Conservation (phyloP, 805 yeast species). For the Candida alai region DNA sequence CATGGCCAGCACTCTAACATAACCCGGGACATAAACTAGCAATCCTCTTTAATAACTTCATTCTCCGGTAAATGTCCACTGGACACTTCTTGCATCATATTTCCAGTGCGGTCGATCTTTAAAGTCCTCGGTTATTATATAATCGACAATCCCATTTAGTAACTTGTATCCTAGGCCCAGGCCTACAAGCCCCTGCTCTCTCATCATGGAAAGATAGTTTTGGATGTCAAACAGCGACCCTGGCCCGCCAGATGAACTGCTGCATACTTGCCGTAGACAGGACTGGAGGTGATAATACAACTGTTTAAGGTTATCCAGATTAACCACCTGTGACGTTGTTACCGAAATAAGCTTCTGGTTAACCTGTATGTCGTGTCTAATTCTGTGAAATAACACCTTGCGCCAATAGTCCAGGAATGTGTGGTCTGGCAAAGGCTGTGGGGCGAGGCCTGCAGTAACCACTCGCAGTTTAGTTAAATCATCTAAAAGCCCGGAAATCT, state of each 20-base stretch:
- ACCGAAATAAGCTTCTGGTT: conserved; percentile 20
- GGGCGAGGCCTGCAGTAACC: conserved; percentile 7
- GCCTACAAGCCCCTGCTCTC: conserved; percentile 10
- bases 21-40: too few species aligned
- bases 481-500: conserved; percentile 16
- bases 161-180: conserved; percentile 13
- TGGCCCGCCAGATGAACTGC: not conserved
- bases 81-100: conserved; percentile 15
- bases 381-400: conserved; percentile 20
- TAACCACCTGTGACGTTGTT: conserved; percentile 21
- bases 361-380: conserved; percentile 24
- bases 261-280: conserved; percentile 1
- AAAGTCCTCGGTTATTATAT: conserved; percentile 14
- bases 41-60: too few species aligned
- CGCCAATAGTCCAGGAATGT: conserved; percentile 5
- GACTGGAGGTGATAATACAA: conserved; percentile 12
- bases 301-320: conserved; percentile 12
- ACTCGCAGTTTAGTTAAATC: conserved; percentile 11
- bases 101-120: conserved; percentile 20
- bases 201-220: conserved; percentile 13
- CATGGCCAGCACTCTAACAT: too few species aligned
- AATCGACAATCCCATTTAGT: conserved; percentile 26
- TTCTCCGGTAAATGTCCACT: conserved; percentile 14
- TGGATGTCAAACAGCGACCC: conserved; percentile 12
- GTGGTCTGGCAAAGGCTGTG: conserved; percentile 3